phyloP scores from a whole-genome alignment of 805 yeast species.

The Wickerhamomyces tratensis region DNA sequence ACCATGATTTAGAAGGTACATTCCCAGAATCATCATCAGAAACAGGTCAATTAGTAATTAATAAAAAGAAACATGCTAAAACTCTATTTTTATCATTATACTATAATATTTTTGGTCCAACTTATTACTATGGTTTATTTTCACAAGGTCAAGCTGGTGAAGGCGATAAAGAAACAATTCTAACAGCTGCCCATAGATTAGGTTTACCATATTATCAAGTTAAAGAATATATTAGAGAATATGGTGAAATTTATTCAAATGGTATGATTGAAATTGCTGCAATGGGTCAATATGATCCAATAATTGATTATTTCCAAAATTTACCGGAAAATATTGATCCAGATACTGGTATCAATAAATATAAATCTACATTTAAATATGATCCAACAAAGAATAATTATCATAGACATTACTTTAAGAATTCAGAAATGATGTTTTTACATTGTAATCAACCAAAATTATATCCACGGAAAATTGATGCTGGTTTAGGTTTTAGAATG shows the following conservation, averaged over 20 bases:
- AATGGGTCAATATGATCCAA: slow-evolving; percentile 48
- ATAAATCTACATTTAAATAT: slow-evolving; percentile 8
- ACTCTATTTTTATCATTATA: slow-evolving; percentile 51
- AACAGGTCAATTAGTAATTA: slow-evolving; percentile 56
- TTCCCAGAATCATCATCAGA: slow-evolving; percentile 64
- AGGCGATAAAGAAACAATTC: slow-evolving; percentile 74
- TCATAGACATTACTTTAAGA: slow-evolving; percentile 10
- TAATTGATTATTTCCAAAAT: slow-evolving; percentile 24
- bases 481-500: slow-evolving; percentile 16
- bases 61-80: slow-evolving; percentile 46
- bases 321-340: slow-evolving; percentile 1
- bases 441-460: slow-evolving; percentile 20
- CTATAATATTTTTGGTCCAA: slow-evolving; percentile 58
- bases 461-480: slow-evolving; percentile 19
- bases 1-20: slow-evolving; percentile 58
- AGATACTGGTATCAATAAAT: slow-evolving; percentile 2
- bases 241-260: slow-evolving; percentile 29
- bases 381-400: slow-evolving; percentile 12
- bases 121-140: slow-evolving; percentile 46
- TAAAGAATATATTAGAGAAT: slow-evolving; percentile 40
- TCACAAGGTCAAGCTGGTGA: slow-evolving; percentile 64
- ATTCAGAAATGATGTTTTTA: slow-evolving; percentile 16
- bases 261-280: slow-evolving; percentile 35
- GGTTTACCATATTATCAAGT: slow-evolving; percentile 44
- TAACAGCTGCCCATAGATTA: slow-evolving; percentile 54